These are phyloP conservation scores for Apiospora saccharicola DNA, from an alignment of 2,329 filamentous ascomycete species.

Conservation along the genomic window DNA sequence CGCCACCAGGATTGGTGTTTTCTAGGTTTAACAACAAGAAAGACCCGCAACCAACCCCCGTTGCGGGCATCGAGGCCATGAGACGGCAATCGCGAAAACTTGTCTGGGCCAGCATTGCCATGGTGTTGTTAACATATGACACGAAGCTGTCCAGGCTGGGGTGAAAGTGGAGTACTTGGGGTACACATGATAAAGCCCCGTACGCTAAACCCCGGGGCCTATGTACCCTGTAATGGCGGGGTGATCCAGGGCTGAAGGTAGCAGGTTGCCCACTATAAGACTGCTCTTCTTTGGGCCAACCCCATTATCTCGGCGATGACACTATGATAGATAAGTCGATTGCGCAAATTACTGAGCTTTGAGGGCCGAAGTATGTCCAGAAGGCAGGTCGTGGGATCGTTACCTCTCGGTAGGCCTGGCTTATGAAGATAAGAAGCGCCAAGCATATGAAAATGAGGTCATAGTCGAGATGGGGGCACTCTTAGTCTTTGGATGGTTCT, in stretches of 20 bases:
- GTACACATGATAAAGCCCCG: not conserved
- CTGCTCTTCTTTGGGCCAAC: not conserved
- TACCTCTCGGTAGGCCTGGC: constrained; percentile 26
- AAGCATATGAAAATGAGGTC: constrained; percentile 35
- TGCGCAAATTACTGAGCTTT: not conserved
- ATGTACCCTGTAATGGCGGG: not conserved
- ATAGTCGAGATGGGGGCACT: not conserved
- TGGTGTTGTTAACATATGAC: not conserved
- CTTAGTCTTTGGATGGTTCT: not conserved
- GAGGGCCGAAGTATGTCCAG: not conserved
- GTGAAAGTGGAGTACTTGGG: not conserved
- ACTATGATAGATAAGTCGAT: not conserved
- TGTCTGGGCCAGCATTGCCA: no score
- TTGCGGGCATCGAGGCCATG: not conserved
- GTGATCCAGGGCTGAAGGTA: not conserved
- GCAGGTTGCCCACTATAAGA: not conserved
- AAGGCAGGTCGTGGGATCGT: constrained; percentile 38
- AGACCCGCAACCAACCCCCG: not conserved
- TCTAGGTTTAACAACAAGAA: not conserved
- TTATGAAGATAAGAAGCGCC: not conserved
- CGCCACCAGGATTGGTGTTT: not conserved
- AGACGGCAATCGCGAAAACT: no score
- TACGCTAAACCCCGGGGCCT: not conserved
- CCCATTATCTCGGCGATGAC: not conserved
- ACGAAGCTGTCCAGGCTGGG: not conserved